Evolutionary conservation across 305 asterid genomes (phyloP).

Genomic region (Stenogyne calaminthoides): DNA sequence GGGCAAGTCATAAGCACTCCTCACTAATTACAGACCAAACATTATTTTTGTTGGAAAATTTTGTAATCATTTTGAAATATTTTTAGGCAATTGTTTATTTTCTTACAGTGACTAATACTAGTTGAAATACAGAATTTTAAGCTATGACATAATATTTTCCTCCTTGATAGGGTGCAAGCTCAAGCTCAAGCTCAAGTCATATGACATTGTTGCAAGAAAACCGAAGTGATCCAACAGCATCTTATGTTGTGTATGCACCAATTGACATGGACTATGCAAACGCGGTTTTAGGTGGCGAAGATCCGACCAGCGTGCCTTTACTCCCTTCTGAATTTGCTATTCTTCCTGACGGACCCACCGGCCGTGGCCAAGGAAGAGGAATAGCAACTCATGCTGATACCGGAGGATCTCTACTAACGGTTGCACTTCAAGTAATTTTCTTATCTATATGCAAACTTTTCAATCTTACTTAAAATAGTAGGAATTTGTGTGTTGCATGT

Average conservation of each 20-base stretch:
- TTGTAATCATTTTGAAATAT: too few species aligned
- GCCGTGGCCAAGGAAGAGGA: slow-evolving; percentile 12
- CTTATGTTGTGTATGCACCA: slow-evolving; percentile 46
- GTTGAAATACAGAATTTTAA: background rate
- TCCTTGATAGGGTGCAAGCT: slow-evolving; percentile 18
- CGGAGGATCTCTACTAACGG: slow-evolving; percentile 47
- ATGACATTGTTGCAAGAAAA: slow-evolving; percentile 42
- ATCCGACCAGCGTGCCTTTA: slow-evolving; percentile 32
- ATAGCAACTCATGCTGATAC: slow-evolving; percentile 17
- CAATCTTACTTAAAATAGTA: background rate
- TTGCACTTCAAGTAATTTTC: slow-evolving; percentile 38
- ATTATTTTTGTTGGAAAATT: too few species aligned
- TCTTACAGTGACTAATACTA: background rate
- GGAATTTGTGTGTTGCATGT: too few species aligned
- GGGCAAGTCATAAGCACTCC: too few species aligned
- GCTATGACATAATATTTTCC: background rate
- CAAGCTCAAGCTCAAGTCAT: slow-evolving; percentile 27
- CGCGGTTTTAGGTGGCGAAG: slow-evolving; percentile 34
- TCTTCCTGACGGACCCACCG: slow-evolving; percentile 51
- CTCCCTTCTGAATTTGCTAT: slow-evolving; percentile 56
- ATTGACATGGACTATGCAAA: slow-evolving; percentile 33
- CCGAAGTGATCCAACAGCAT: slow-evolving; percentile 42
- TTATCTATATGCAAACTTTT: background rate
- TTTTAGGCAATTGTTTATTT: too few species aligned
- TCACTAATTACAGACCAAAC: too few species aligned